A percentile compares a stretch with the other conserved stretches of the same genome.
phyloP scores from a whole-genome alignment of 495 filamentous ascomycete species.

The Opeltia flavorubescens region DNA sequence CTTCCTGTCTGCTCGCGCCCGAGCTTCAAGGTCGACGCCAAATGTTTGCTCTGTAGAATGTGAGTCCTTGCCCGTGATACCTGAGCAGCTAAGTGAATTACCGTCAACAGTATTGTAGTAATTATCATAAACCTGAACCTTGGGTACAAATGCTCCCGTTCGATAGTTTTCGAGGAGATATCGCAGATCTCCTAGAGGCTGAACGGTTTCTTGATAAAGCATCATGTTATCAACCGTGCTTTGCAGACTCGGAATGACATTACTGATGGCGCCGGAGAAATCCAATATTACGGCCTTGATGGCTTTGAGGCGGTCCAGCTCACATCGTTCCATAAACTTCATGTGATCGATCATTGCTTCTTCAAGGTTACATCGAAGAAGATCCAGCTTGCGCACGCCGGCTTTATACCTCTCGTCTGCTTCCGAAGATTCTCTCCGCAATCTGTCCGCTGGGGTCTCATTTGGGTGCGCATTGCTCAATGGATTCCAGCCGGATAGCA shows the following conservation, averaged over 20 bases:
- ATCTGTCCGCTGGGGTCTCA: slow-evolving; percentile 73
- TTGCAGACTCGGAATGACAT: slow-evolving; percentile 92
- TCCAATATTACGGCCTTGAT: slow-evolving; percentile 97
- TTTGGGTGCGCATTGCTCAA: slow-evolving; percentile 79
- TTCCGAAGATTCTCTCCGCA: slow-evolving; percentile 80
- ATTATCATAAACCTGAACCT: slow-evolving; percentile 91
- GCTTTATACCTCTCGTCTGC: slow-evolving; percentile 89
- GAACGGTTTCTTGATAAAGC: slow-evolving; percentile 96
- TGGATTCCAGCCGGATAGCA: slow-evolving; percentile 81
- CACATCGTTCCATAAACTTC: slow-evolving; percentile 94
- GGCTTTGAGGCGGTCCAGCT: slow-evolving; percentile 88
- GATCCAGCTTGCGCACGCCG: slow-evolving; percentile 69
- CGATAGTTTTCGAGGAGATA: slow-evolving; percentile 97
- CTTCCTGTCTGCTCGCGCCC: slow-evolving; percentile 85
- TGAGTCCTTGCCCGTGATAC: not conserved
- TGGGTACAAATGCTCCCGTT: slow-evolving; percentile 81
- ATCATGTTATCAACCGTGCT: slow-evolving; percentile 96
- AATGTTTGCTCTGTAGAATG: slow-evolving; percentile 68
- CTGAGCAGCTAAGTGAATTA: slow-evolving; percentile 15
- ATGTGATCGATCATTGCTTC: slow-evolving; percentile 87
- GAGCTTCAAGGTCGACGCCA: slow-evolving; percentile 88
- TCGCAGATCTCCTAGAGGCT: slow-evolving; percentile 77
- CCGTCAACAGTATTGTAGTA: slow-evolving; percentile 95
- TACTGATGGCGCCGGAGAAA: slow-evolving; percentile 95
- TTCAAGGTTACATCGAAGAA: slow-evolving; percentile 82